A percentile compares a stretch with the other conserved stretches of the same genome.
Evolutionary conservation across 768 basidiomycete genomes (phyloP).

Genomic region (Trichaptum fuscoviolaceum): DNA sequence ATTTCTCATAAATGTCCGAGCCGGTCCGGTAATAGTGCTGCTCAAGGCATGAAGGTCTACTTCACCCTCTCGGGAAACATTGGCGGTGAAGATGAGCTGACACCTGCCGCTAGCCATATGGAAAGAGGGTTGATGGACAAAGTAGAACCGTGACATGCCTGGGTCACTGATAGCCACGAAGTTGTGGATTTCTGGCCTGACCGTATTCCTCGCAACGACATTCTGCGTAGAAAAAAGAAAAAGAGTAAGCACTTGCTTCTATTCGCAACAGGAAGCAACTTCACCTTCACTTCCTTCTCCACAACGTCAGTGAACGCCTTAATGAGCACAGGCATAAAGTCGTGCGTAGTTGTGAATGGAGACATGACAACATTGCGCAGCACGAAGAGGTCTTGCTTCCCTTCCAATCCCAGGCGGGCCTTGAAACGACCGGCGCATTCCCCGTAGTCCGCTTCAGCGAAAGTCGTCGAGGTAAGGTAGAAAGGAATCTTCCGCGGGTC

Average conservation of each 20-base stretch:
- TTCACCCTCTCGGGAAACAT: constrained; percentile 18
- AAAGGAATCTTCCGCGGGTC: constrained; percentile 19
- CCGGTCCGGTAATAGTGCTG: background rate
- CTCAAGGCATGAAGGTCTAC: constrained; percentile 11
- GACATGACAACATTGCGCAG: constrained; percentile 37
- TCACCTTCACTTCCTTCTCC: constrained; percentile 31
- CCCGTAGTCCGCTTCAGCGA: constrained; percentile 30
- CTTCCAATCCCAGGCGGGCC: constrained; percentile 28
- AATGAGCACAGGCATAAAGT: constrained; percentile 18
- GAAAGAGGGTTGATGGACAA: constrained; percentile 32
- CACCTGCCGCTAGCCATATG: constrained; percentile 30
- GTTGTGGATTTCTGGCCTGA: constrained; percentile 24
- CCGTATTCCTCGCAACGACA: constrained; percentile 25
- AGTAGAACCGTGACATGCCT: no score
- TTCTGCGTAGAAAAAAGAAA: constrained; percentile 7
- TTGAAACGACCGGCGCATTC: constrained; percentile 31
- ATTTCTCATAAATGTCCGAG: background rate
- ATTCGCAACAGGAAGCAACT: background rate
- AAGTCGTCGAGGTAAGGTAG: constrained; percentile 26
- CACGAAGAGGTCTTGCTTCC: constrained; percentile 29
- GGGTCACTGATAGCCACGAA: constrained; percentile 38
- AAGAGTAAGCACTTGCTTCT: background rate
- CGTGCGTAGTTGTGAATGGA: constrained; percentile 27
- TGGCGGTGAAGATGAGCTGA: constrained; percentile 33
- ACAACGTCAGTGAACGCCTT: constrained; percentile 28